A percentile compares a stretch with the other conserved stretches of the same genome.
Conservation (phyloP, 129 eudicot species). For the Logfia minima region DNA sequence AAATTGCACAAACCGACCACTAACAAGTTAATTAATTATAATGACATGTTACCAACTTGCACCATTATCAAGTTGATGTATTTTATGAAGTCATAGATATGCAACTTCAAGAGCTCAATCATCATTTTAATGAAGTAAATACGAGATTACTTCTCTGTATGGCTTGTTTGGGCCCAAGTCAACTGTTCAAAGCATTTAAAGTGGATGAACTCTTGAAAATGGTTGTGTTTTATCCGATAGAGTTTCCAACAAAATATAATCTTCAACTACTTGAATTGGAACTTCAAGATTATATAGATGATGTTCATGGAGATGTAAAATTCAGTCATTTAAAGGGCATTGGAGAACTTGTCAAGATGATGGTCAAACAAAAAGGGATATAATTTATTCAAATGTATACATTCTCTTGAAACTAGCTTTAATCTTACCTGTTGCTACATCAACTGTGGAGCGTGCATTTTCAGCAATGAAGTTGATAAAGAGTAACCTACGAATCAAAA, state of each 20-base stretch:
- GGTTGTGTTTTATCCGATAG: background rate
- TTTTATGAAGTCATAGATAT: too few species aligned
- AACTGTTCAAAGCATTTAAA: too few species aligned
- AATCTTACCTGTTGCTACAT: background rate
- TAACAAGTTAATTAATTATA: too few species aligned
- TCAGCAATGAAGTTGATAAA: constrained; percentile 8
- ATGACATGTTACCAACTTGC: too few species aligned
- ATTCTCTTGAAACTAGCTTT: background rate
- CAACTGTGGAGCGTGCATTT: background rate
- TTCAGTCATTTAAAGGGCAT: background rate
- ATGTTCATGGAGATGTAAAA: background rate
- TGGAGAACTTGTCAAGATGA: background rate
- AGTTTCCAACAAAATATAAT: background rate
- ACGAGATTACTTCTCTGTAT: background rate
- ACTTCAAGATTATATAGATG: background rate
- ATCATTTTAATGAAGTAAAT: background rate
- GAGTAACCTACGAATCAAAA: background rate
- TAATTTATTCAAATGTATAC: too few species aligned
- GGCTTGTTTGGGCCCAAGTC: background rate
- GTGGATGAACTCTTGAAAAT: background rate
- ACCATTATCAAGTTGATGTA: too few species aligned
- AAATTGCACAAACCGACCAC: too few species aligned
- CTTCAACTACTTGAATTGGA: background rate
- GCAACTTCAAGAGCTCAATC: too few species aligned
- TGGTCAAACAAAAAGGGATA: background rate